Evolutionary conservation across 2,329 filamentous ascomycete genomes (phyloP), one percentile per base, ranked within the genome.

Genomic region (Colletotrichum sidae): DNA sequence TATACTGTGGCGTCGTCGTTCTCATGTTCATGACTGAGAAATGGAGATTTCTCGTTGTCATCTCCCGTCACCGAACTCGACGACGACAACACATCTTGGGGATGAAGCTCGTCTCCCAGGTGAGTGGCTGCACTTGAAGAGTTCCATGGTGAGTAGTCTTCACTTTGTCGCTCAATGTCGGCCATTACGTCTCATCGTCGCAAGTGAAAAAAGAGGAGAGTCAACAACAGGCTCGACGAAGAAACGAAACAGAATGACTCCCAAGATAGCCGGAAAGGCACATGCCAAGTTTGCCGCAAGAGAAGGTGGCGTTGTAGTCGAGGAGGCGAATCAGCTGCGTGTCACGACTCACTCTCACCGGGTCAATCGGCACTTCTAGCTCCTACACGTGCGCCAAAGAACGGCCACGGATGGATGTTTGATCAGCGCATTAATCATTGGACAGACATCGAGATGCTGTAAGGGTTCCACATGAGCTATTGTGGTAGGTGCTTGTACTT

Each of bases 11-110:
- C 46, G 11, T 37, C 47, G 3, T 41, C 25, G 11, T 3, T 0
- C 1, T 45, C 56, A 12, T 55, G 25, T 25, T 5, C 45, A 34
- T 55, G 13, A 2, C 4, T 3, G 10, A 65, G 51, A n/a, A 65
- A 61, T 17, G 61, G 61, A 5, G 61, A 60, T 35, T 65, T 65
- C 25, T 65, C 61, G 13, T 17, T 53, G n/a, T 50, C 44, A 13
- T 61, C 56, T 8, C 45, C 50, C 3, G 34, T 35, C 13, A 46
- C 8, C 10, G 44, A 46, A 9, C 33, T 13, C 8, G 35, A 51
- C n/a, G 35, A 49, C 6, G 33, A 41, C 13, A 45, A 49, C 6
- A 17, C 15, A 5, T 55, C 38, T 35, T 3, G 33, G 8, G 11
- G 55, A 1, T 37, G 45, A 39, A 17, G 34, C 13, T 17, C 12